Evolutionary conservation across 2,329 filamentous ascomycete species (phyloP), one percentile per base, ranked within the genome.

Genomic region (Mariannaea elegans): DNA sequence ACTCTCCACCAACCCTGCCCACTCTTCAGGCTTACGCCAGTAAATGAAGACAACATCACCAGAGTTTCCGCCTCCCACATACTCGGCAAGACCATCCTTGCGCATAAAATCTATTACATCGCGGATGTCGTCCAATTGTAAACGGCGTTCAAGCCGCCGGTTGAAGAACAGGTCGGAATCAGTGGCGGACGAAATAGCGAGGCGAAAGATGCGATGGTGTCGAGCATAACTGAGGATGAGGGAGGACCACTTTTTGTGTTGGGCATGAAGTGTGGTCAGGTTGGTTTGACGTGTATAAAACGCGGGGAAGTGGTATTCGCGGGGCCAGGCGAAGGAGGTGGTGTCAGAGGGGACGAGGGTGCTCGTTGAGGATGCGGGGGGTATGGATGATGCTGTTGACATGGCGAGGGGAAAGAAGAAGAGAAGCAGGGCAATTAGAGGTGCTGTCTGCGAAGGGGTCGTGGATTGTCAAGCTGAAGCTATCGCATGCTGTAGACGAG

Each of bases 21-120:
- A 99, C 79, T 98, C 94, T 73, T 96, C 92, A 0, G 91, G 90
- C 70, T 87, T 90, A 63, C 87, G 85, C 94, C 94, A 98, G 79
- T 89, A 97, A 3, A 97, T 80, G 83, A 89, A 94, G 16, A 84
- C 87, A 12, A 87, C 79, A 39, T 87, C 78, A 12, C 65, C 69
- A 36, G 58, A 67, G 8, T 68, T 76, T 34, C 70, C 63, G 27
- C 61, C 66, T 18, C 59, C 65, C 24, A 92, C 80, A 81, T 88
- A 93, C 78, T 97, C 91, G 3, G 84, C 87, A 23, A 86, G 75
- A 0, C 86, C 86, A 50, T 89, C 83, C 63, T 77, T 80, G 63
- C 80, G 78, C 83, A 91, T 85, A 61, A 82, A 84, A 36, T 85
- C 83, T 31, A 90, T 64, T 2, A 90, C 77, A 70, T 87, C 84